Conservation (phyloP, 495 filamentous ascomycete genomes). For the Zalerion maritima region DNA sequence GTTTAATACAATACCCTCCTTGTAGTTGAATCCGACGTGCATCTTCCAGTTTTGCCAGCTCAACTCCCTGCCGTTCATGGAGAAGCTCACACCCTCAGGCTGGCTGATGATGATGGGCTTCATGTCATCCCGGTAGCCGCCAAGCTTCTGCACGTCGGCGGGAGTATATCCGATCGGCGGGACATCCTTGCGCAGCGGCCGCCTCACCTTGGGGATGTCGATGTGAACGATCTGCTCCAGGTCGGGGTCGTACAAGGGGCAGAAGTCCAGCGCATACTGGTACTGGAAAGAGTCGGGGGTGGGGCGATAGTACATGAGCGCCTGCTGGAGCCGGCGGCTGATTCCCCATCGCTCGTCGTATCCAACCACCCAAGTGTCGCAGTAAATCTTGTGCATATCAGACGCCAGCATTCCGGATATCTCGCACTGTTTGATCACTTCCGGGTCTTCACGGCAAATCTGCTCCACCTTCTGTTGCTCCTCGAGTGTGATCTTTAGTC, state of each 20-base stretch:
- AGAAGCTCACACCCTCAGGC: conserved; percentile 87
- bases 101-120: conserved; percentile 95
- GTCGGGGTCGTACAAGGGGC: conserved; percentile 79
- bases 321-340: conserved; percentile 72
- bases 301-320: conserved; percentile 90
- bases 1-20: conserved; percentile 84
- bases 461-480: conserved; percentile 82
- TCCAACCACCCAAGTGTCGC: conserved; percentile 85
- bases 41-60: conserved; percentile 94
- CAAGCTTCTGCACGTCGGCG: conserved; percentile 53
- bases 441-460: conserved; percentile 62
- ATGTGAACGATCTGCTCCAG: conserved; percentile 76
- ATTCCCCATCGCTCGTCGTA: conserved; percentile 85
- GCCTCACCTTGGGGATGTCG: conserved; percentile 67
- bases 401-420: conserved; percentile 72
- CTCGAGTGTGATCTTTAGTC: conserved; percentile 80
- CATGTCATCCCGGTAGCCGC: conserved; percentile 64
- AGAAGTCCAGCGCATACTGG: conserved; percentile 85
- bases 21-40: conserved; percentile 90
- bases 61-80: conserved; percentile 60
- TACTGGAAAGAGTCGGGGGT: conserved; percentile 81
- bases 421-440: conserved; percentile 84
- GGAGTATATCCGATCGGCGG: conserved; percentile 70
- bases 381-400: conserved; percentile 89
- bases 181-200: conserved; percentile 62